Evolutionary conservation across 2,329 filamentous ascomycete genomes (phyloP), one percentile per base, ranked within the genome.

Genomic region (Penicillium polonicum): DNA sequence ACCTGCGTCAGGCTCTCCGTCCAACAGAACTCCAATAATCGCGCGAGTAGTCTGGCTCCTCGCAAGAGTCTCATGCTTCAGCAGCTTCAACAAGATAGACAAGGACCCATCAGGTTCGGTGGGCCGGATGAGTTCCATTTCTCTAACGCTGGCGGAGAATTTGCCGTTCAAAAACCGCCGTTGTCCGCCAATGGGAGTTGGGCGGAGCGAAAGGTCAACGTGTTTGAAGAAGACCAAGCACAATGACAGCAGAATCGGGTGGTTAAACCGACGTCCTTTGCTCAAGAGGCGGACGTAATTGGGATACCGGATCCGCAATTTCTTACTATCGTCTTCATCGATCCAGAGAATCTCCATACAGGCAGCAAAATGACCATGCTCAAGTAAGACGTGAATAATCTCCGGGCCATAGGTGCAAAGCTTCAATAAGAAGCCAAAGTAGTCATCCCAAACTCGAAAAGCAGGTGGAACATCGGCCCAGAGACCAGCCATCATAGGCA

Each of bases 391-490:
- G 2, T 78, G 77, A 21, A 83, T 79, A 70, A 91, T 87, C 5
- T 79, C 71, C 3, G 78, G 73, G 1, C 88, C 88, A 54, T 90
- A 73, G 45, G 77, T 79, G 15, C 85, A 85, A 68, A 92, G 88
- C n/a, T 78, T 78, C n/a, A 83, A 69, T 60, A 92, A 78, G n/a
- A 89, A 81, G 13, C 83, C 82, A 69, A 93, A 93, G 57, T 88
- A 88, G 66, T 93, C 89, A 42, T 87, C 84, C 90, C 90, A 94
- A 3, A 88, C 83, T 56, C 86, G 83, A 29, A 85, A 76, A 45
- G 82, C 78, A 3, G 78, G 73, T 59, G 90, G 85, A 56, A 91
- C 85, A n/a, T 75, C 78, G 3, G 81, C 76, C 83, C 85, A 91
- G 4, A 90, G 72, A 23, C 79, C 72, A 31, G 79, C 76, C 49